Evolutionary conservation across 345 rosid genomes (phyloP).

Genomic region (Eutrema yunnanense): DNA sequence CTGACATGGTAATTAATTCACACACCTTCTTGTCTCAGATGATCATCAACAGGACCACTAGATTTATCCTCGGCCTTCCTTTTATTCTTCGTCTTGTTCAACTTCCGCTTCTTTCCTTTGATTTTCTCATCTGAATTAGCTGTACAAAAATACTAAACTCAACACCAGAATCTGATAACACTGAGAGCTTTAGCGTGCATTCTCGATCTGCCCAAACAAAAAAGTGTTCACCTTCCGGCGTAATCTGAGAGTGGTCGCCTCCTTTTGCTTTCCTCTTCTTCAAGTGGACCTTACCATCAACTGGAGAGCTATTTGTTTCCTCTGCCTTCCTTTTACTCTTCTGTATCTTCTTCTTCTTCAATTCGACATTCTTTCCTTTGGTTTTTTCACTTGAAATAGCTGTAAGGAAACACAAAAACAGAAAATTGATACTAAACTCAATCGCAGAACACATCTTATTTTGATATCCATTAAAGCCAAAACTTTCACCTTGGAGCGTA

Average conservation of each 20-base stretch:
- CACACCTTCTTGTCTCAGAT: slow-evolving; percentile 5
- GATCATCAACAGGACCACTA: background rate
- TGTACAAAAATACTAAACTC: slow-evolving; percentile 9
- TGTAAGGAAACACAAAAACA: background rate
- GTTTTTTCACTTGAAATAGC: slow-evolving; percentile 20
- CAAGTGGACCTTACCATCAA: background rate
- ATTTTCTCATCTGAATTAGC: slow-evolving; percentile 11
- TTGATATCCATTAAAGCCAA: background rate
- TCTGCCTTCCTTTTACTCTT: background rate
- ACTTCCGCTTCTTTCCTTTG: slow-evolving; percentile 14
- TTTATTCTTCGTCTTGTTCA: slow-evolving; percentile 20
- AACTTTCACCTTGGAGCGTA: slow-evolving; percentile 6
- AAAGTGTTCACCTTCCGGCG: background rate
- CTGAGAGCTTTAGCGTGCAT: background rate
- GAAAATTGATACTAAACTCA: background rate
- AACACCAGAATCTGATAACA: background rate
- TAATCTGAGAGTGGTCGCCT: background rate
- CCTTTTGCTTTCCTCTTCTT: slow-evolving; percentile 17
- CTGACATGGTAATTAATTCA: background rate
- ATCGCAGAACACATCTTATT: background rate
- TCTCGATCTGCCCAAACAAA: background rate
- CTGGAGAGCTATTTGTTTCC: background rate
- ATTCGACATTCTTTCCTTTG: background rate
- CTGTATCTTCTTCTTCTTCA: slow-evolving; percentile 20
- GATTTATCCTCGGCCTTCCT: slow-evolving; percentile 17